phyloP scores from a whole-genome alignment of 163 green algal species.

The Chlorella variabilis region DNA sequence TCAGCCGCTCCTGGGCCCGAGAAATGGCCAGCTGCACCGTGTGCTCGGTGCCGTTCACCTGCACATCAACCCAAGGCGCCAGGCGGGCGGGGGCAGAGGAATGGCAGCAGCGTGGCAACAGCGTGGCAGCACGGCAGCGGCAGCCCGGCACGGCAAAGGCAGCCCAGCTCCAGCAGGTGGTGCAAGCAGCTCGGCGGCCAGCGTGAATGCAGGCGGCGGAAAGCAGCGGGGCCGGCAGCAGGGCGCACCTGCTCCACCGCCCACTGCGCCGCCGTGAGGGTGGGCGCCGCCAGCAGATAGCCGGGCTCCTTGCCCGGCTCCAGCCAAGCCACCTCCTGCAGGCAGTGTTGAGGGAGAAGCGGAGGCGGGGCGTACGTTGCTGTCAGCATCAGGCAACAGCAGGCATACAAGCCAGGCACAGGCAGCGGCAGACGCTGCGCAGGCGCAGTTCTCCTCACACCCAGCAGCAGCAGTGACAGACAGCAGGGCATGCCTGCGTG shows the following conservation, averaged over 20 bases:
- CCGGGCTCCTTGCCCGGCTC: slow-evolving; percentile 45
- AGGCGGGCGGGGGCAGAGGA: background rate
- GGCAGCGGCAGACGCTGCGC: too few relatives aligned
- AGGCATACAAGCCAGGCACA: too few relatives aligned
- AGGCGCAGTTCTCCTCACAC: too few relatives aligned
- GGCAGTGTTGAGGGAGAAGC: too few relatives aligned
- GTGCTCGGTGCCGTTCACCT: slow-evolving; percentile 42
- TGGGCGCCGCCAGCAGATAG: slow-evolving; percentile 55
- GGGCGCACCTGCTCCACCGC: slow-evolving; percentile 23
- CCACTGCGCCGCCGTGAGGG: slow-evolving; percentile 58
- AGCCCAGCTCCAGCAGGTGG: background rate
- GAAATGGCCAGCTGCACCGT: slow-evolving; percentile 43
- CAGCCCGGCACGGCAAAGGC: background rate
- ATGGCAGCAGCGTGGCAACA: background rate
- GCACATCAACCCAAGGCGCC: background rate
- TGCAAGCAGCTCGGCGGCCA: too few relatives aligned
- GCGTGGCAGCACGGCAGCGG: background rate
- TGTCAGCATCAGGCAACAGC: too few relatives aligned
- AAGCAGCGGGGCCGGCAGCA: background rate
- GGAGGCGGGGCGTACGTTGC: too few relatives aligned
- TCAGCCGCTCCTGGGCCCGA: slow-evolving; percentile 44
- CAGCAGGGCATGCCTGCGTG: background rate
- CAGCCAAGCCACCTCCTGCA: slow-evolving; percentile 31
- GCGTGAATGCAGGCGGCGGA: too few relatives aligned
- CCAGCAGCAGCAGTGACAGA: too few relatives aligned